Evolutionary conservation across 2,329 filamentous ascomycete species (phyloP), one percentile per base, ranked within the genome.

Genomic region (Ascochyta pisi): DNA sequence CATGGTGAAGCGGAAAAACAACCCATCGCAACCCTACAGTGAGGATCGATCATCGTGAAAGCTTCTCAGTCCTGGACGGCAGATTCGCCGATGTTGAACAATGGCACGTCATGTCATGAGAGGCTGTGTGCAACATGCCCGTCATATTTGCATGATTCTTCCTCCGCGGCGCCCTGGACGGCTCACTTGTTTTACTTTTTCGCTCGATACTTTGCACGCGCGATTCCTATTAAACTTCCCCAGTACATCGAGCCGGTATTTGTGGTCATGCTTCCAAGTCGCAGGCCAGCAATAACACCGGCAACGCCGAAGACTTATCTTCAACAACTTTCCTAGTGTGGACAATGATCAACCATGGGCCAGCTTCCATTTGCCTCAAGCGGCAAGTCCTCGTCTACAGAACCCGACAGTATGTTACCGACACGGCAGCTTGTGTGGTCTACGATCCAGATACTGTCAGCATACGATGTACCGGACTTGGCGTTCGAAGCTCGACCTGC

Each of bases 101-200:
- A 26, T 10, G 27, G 39, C 26, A 49, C 24, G 47, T 48, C 44
- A 23, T 40, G n/a, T 35, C 34, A 34, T 38, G 26, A 16, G 27
- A 45, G 24, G 33, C 27, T 26, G 16, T 51, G 37, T 51, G 33
- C 42, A 12, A 51, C 53, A 33, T 31, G 16, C 49, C 23, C 16
- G 22, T 47, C 43, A 43, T 43, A 16, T 23, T 35, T 44, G 45
- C 45, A 56, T 51, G 47, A 50, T 23, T 39, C n/a, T 35, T 8
- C 46, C 19, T 50, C 41, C 29, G 47, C 53, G 29, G 31, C 19
- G 12, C 19, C 23, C 34, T 46, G 24, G 10, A 31, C 26, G 19
- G 38, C 15, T 27, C 24, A 27, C 10, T 22, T 15, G 31, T 44
- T 50, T 56, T 47, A 45, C 43, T 43, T 48, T 47, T 43, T 43